Evolutionary conservation across 345 rosid species (phyloP).

Genomic region (Reutealis trisperma): DNA sequence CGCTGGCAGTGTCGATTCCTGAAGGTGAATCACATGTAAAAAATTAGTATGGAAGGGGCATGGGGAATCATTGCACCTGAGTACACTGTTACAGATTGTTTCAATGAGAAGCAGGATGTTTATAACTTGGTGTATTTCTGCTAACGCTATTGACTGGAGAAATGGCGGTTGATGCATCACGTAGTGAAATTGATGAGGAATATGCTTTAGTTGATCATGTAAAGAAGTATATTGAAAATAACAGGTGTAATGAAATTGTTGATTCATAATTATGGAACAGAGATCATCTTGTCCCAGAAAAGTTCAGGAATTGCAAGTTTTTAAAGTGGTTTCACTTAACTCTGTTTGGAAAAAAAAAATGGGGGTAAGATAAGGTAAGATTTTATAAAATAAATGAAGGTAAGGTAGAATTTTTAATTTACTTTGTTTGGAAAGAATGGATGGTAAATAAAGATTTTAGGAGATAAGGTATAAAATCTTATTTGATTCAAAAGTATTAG

Average conservation of each 20-base stretch:
- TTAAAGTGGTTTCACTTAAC: background rate
- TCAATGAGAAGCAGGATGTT: slow-evolving; percentile 35
- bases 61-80: slow-evolving; percentile 13
- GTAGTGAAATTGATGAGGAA: too few species aligned
- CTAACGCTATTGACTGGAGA: slow-evolving; percentile 24
- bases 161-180: background rate
- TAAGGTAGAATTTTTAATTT: too few species aligned
- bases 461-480: too few species aligned
- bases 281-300: slow-evolving; percentile 8
- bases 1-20: slow-evolving; percentile 11
- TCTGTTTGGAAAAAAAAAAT: too few species aligned
- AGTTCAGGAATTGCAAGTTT: slow-evolving; percentile 9
- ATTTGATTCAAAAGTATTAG: too few species aligned
- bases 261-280: slow-evolving; percentile 13
- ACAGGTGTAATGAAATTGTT: slow-evolving; percentile 1
- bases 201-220: background rate
- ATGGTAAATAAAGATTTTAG: too few species aligned
- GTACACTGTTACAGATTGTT: background rate
- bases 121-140: slow-evolving; percentile 18
- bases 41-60: background rate
- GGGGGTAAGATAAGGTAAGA: too few species aligned
- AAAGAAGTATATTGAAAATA: background rate
- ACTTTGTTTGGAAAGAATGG: too few species aligned
- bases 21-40: slow-evolving; percentile 23
- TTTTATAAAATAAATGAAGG: too few species aligned